These are phyloP conservation scores for Yueomyces sp. DNA, from an alignment of 805 yeast genomes.

Conservation along the genomic window DNA sequence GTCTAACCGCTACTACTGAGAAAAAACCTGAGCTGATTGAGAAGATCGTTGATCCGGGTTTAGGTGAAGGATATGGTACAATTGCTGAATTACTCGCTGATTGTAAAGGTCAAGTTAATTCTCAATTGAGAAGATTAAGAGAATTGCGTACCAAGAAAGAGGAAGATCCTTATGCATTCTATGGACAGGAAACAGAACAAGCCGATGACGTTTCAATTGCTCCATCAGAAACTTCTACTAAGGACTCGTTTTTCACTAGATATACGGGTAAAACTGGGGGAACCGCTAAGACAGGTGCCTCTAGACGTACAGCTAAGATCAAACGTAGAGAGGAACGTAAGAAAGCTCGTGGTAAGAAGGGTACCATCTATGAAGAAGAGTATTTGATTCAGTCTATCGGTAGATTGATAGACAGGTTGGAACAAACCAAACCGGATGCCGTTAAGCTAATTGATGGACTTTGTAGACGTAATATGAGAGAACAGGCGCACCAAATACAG, in stretches of 20 bases:
- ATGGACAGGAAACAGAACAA: constrained; percentile 59
- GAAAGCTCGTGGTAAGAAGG: constrained; percentile 93
- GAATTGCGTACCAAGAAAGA: constrained; percentile 75
- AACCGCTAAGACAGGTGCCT: constrained; percentile 93
- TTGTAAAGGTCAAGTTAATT: constrained; percentile 69
- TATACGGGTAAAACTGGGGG: constrained; percentile 94
- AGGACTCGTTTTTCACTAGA: constrained; percentile 85
- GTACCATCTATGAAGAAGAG: constrained; percentile 95
- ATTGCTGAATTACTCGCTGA: constrained; percentile 89
- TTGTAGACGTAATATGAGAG: constrained; percentile 54
- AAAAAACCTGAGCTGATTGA: constrained; percentile 34
- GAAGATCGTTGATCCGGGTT: constrained; percentile 51
- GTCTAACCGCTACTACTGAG: constrained; percentile 43
- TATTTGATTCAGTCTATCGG: constrained; percentile 81
- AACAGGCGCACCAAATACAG: constrained; percentile 76
- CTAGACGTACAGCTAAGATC: constrained; percentile 85
- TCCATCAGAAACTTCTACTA: constrained; percentile 84
- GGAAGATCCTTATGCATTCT: constrained; percentile 77
- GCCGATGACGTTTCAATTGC: constrained; percentile 94
- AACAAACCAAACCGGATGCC: constrained; percentile 65
- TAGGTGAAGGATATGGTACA: constrained; percentile 79
- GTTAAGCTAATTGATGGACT: constrained; percentile 59
- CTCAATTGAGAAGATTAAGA: constrained; percentile 74
- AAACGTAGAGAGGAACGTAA: constrained; percentile 91
- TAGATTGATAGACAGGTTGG: constrained; percentile 71